Conservation (phyloP, 257 asterid species). For the Avicennia marina region DNA sequence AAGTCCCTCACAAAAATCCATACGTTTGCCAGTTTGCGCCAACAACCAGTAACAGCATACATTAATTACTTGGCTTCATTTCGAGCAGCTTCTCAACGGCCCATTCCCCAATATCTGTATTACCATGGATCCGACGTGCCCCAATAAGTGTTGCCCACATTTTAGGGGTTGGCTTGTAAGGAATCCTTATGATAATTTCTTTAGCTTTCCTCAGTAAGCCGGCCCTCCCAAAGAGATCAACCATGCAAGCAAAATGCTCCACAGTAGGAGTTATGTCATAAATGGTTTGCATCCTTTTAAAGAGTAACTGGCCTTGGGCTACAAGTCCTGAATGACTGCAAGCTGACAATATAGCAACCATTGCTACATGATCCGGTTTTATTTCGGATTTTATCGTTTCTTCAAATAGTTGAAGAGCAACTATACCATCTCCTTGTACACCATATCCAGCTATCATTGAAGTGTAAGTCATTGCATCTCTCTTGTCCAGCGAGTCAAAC, state of each 20-base stretch:
- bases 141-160: conserved; percentile 90
- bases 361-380: conserved; percentile 67
- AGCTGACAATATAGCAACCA: conserved; percentile 74
- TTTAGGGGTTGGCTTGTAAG: conserved; percentile 55
- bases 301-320: conserved; percentile 45
- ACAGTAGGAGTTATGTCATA: conserved; percentile 47
- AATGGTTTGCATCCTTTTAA: conserved; percentile 49
- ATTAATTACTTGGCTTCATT: conserved; percentile 69
- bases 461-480: conserved; percentile 80
- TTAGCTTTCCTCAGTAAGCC: conserved; percentile 57
- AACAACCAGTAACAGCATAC: conserved; percentile 77
- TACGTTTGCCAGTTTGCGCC: conserved; percentile 64
- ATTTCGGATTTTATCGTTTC: conserved; percentile 53
- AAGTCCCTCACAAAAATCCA: conserved; percentile 66
- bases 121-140: conserved; percentile 66
- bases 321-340: conserved; percentile 92
- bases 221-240: conserved; percentile 82
- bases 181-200: conserved; percentile 50
- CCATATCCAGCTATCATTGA: conserved; percentile 83
- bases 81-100: conserved; percentile 76
- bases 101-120: conserved; percentile 75
- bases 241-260: conserved; percentile 86
- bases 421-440: conserved; percentile 59
- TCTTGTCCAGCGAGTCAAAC: conserved; percentile 53
- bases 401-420: conserved; percentile 53